Base-by-base conservation (phyloP, 805 yeast species). In the Lipomyces sp. region DNA sequence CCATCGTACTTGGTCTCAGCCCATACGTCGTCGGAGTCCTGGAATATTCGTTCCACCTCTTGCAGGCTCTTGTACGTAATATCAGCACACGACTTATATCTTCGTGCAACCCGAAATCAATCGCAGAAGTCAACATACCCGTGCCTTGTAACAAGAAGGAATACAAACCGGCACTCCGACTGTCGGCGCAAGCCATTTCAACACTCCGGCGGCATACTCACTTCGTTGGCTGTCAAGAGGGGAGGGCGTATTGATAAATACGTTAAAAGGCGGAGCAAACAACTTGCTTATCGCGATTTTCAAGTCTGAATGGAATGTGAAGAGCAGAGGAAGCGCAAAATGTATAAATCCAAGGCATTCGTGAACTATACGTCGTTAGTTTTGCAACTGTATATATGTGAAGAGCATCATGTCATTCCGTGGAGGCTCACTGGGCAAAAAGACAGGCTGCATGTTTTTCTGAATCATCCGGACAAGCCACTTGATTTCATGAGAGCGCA, bases 1-100 rank as follows among this genome's bases (percentile, higher is more conserved):
- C 57, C 57, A 36, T 53, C 57, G 23, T 53, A 53, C 28, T 53
- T 53, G 33, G 45, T 49, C 23, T 48, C 54, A 4, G 46, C 44
- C 23, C 46, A 41, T 18, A 45, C 34, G 23, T 19, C 21, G 32
- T 14, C 10, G 44, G 44, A 28, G 13, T 33, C 5, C 11, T 10
- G 18, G 34, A 22, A 19, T 19, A 13, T 8, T 28, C 31, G 7
- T 11, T 11, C 7, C 7, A 28, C 7, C 31, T 7, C 31, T 28
- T 31, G 44, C 37, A 2, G 22, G 7, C n/a, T 26, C 32, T 14
- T 18, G 23, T 5, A 21, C 31, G 33, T 39, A 47, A 18, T n/a
- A 6, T 18, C 23, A 24, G 18, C 19, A 26, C 6, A 42, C 47
- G 16, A 42, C 47, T n/a, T 18, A 14, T 18, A 47, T 35, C n/a